phyloP scores from a whole-genome alignment of 2,329 filamentous ascomycete genomes.

The Macroventuria anomochaeta region DNA sequence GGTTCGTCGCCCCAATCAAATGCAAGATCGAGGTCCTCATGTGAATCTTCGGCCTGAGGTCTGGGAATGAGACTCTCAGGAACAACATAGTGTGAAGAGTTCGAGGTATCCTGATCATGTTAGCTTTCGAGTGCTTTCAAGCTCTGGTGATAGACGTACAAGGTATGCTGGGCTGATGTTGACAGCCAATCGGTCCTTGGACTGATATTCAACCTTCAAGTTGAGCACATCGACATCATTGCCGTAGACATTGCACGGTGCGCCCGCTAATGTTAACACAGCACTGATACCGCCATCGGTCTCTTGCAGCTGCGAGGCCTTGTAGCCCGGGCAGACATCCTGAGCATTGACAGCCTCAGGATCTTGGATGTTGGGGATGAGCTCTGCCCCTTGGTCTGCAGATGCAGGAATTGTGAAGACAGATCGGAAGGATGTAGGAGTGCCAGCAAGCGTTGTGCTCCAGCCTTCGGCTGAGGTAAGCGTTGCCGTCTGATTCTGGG shows the following conservation, averaged over 20 bases:
- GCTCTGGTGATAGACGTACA: conserved; percentile 28
- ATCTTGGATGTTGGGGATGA: conserved; percentile 69
- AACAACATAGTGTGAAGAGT: conserved; percentile 71
- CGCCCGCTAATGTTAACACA: conserved; percentile 59
- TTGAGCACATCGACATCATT: conserved; percentile 72
- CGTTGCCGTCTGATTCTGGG: conserved; percentile 23
- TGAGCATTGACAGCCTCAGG: conserved; percentile 69
- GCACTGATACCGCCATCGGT: conserved; percentile 59
- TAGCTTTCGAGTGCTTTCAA: conserved; percentile 13
- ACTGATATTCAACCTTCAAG: conserved; percentile 72
- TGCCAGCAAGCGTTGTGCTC: conserved; percentile 35
- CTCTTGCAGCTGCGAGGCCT: conserved; percentile 57
- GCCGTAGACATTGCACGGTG: conserved; percentile 75
- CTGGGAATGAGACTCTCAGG: conserved; percentile 68
- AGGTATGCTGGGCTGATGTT: conserved; percentile 72
- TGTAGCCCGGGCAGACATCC: conserved; percentile 67
- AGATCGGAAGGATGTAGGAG: conserved; percentile 40
- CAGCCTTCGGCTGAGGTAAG: conserved; percentile 26
- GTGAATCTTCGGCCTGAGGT: conserved; percentile 54
- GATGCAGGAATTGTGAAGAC: conserved; percentile 49
- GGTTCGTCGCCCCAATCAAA: conserved; percentile 63
- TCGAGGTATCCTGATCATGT: conserved; percentile 55
- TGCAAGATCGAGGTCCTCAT: conserved; percentile 55
- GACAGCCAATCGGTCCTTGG: conserved; percentile 69
- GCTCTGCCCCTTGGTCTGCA: conserved; percentile 40